phyloP scores from a whole-genome alignment of 148 eudicot genomes.

The Chenopodium berlandieri region DNA sequence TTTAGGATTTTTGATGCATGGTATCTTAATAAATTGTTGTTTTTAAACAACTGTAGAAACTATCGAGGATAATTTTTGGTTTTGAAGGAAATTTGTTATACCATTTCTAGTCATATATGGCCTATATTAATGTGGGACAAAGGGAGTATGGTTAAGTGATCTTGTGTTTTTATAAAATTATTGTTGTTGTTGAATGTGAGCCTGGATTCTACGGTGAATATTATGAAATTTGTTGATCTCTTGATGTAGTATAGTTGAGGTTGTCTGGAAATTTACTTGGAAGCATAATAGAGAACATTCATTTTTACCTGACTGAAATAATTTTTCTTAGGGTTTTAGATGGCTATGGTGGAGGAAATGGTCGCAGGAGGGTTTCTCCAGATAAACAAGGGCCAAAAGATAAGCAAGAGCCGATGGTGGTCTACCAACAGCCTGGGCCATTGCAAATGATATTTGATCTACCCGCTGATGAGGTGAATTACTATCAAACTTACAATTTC shows the following conservation, averaged over 20 bases:
- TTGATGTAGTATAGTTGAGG: neutral
- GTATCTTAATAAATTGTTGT: too few relatives aligned
- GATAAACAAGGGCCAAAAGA: slow-evolving; percentile 45
- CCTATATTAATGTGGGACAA: too few relatives aligned
- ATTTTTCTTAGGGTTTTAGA: slow-evolving; percentile 50
- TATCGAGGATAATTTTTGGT: too few relatives aligned
- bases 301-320: neutral
- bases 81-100: too few relatives aligned
- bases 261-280: neutral
- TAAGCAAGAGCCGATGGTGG: slow-evolving; percentile 54
- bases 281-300: too few relatives aligned
- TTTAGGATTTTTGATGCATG: too few relatives aligned
- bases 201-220: too few relatives aligned
- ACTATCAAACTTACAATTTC: neutral
- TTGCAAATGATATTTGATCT: slow-evolving; percentile 81
- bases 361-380: slow-evolving; percentile 49
- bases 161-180: too few relatives aligned
- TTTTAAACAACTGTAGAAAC: too few relatives aligned
- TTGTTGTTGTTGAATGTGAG: neutral
- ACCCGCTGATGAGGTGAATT: slow-evolving; percentile 73
- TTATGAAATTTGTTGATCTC: too few relatives aligned
- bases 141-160: too few relatives aligned
- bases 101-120: too few relatives aligned
- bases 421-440: slow-evolving; percentile 84
- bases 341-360: slow-evolving; percentile 68